These are phyloP conservation scores for Candida sanyiensis DNA, from an alignment of 805 yeast genomes.

Conservation along the genomic window DNA sequence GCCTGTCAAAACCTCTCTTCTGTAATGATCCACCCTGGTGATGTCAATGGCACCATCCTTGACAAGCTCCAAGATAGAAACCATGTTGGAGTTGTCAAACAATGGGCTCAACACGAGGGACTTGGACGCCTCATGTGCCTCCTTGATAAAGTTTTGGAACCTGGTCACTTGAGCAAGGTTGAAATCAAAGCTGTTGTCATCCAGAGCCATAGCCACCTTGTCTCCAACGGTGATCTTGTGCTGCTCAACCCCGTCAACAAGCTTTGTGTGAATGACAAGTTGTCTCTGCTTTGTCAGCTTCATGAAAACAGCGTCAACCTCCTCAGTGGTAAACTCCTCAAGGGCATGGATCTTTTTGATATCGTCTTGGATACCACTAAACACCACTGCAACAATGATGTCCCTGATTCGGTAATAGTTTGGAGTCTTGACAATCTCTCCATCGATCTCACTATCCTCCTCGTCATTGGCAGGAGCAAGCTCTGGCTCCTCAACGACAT, in stretches of 20 bases:
- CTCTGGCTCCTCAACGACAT: not conserved
- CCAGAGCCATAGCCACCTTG: constrained; percentile 19
- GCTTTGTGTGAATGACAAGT: constrained; percentile 31
- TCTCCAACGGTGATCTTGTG: constrained; percentile 23
- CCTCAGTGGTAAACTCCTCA: constrained; percentile 45
- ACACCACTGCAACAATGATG: constrained; percentile 31
- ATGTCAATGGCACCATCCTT: constrained; percentile 37
- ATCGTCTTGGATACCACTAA: constrained; percentile 22
- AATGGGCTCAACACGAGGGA: constrained; percentile 52
- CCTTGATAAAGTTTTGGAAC: constrained; percentile 39
- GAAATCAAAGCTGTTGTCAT: constrained; percentile 26
- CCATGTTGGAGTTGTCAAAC: constrained; percentile 58
- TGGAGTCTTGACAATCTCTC: constrained; percentile 3
- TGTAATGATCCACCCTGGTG: constrained; percentile 50
- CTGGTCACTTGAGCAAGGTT: constrained; percentile 40
- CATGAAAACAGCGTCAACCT: constrained; percentile 36
- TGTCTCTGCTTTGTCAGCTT: constrained; percentile 48
- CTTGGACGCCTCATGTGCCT: constrained; percentile 38
- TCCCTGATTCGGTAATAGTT: constrained; percentile 27
- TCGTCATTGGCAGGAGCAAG: not conserved
- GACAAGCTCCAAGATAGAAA: constrained; percentile 51
- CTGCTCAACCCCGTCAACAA: not conserved
- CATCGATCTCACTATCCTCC: not conserved
- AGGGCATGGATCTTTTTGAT: constrained; percentile 27
- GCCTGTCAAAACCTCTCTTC: constrained; percentile 45